phyloP scores from a whole-genome alignment of 768 basidiomycete species.

The Auricularia sp. region DNA sequence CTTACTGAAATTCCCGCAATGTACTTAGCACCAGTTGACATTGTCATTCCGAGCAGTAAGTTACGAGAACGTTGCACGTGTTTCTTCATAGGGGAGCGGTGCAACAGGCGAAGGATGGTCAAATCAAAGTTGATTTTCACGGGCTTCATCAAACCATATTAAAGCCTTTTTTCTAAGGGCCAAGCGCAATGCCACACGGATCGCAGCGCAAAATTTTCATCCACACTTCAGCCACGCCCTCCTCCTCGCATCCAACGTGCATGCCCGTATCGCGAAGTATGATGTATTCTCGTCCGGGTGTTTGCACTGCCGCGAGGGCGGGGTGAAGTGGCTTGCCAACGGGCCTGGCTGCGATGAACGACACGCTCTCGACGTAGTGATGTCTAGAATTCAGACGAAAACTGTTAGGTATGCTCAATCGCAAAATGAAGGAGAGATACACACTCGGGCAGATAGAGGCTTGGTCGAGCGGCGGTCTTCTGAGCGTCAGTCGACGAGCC shows the following conservation, averaged over 20 bases:
- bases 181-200: conserved; percentile 5
- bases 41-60: no score
- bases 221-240: conserved; percentile 56
- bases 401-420: neutral
- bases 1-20: no score
- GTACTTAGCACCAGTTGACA: no score
- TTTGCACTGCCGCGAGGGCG: conserved; percentile 62
- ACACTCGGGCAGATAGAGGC: conserved; percentile 56
- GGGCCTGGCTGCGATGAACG: conserved; percentile 36
- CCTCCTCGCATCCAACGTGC: conserved; percentile 68
- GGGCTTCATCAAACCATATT: no score
- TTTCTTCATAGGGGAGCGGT: no score
- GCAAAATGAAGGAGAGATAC: conserved; percentile 9
- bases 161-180: no score
- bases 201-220: conserved; percentile 46
- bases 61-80: no score
- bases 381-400: conserved; percentile 32
- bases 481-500: conserved; percentile 10
- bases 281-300: conserved; percentile 55
- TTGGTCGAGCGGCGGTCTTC: conserved; percentile 10
- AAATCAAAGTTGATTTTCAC: no score
- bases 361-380: conserved; percentile 67
- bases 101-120: no score
- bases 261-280: conserved; percentile 67
- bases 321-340: conserved; percentile 38